phyloP scores from a whole-genome alignment of 441 rosid genomes.

The Raphanus hybrid region DNA sequence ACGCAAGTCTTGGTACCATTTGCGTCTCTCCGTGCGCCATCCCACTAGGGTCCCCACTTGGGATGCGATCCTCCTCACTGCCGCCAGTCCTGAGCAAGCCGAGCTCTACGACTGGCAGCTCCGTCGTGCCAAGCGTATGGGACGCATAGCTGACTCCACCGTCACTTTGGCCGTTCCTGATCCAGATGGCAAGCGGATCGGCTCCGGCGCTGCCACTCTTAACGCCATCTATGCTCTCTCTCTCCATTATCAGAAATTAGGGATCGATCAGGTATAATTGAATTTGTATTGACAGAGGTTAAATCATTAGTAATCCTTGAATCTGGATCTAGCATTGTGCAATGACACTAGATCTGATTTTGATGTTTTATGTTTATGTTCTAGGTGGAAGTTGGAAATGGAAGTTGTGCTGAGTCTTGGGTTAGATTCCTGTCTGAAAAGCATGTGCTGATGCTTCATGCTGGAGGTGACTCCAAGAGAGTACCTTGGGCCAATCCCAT shows the following conservation, averaged over 20 bases:
- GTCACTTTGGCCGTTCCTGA: constrained; percentile 91
- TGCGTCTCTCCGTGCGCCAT: constrained; percentile 84
- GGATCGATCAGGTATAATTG: constrained; percentile 43
- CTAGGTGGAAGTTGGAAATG: constrained; percentile 53
- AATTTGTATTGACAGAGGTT: too few species aligned
- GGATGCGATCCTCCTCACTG: constrained; percentile 92
- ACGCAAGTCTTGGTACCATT: constrained; percentile 95
- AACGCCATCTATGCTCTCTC: constrained; percentile 82
- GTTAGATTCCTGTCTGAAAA: constrained; percentile 61
- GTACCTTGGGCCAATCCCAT: constrained; percentile 99
- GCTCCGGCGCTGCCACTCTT: constrained; percentile 96
- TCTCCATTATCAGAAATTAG: constrained; percentile 50
- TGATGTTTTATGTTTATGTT: too few species aligned
- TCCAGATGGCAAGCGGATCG: constrained; percentile 88
- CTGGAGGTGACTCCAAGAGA: constrained; percentile 99
- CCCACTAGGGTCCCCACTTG: constrained; percentile 90
- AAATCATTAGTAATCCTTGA: neutral
- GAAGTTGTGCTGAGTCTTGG: constrained; percentile 40
- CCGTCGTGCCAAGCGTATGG: constrained; percentile 76
- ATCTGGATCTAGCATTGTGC: constrained; percentile 20
- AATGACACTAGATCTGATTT: neutral
- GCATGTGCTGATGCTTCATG: constrained; percentile 93
- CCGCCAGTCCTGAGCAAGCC: constrained; percentile 99
- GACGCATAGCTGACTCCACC: constrained; percentile 78
- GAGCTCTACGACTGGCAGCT: constrained; percentile 93